Percentiles rank a stretch among this genome's conserved stretches.
Evolutionary conservation across 1,284 basidiomycete genomes (phyloP).

Genomic region (Kwoniella shivajii): DNA sequence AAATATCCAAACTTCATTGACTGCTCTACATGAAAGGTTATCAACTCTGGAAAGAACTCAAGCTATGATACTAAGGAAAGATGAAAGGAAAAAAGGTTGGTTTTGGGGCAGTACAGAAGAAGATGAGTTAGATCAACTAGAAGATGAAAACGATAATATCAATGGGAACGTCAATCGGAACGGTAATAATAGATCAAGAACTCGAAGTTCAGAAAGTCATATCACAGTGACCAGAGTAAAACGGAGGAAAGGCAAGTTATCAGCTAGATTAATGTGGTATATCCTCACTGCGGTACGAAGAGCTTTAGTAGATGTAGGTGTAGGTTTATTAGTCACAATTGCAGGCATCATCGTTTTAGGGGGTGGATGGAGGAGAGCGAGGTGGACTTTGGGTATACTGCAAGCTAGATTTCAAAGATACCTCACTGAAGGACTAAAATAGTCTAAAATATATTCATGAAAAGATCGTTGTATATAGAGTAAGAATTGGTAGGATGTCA

Average conservation of each 20-base stretch:
- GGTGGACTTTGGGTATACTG: conserved; percentile 18
- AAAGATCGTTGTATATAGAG: not conserved
- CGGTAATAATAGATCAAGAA: no score
- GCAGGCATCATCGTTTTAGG: conserved; percentile 33
- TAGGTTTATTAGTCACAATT: conserved; percentile 32
- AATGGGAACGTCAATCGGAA: no score
- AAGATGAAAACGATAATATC: no score
- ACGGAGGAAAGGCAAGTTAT: conserved; percentile 27
- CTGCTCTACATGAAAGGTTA: conserved; percentile 84
- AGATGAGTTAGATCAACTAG: conserved; percentile 42
- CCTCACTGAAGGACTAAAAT: conserved; percentile 11
- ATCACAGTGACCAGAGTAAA: conserved; percentile 24
- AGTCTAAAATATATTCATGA: not conserved
- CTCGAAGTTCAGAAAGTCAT: conserved; percentile 10
- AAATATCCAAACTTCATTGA: conserved; percentile 74
- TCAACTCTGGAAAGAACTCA: conserved; percentile 66
- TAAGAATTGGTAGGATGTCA: not conserved
- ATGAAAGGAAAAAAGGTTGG: conserved; percentile 37
- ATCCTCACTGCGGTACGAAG: conserved; percentile 37
- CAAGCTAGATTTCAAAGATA: conserved; percentile 12
- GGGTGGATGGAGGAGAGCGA: conserved; percentile 35
- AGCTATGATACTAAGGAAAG: conserved; percentile 37
- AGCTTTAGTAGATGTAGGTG: conserved; percentile 40
- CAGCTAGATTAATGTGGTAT: conserved; percentile 37
- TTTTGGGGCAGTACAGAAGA: conserved; percentile 35